phyloP scores from a whole-genome alignment of 2,329 filamentous ascomycete species.

The Rachicladosporium sp. region DNA sequence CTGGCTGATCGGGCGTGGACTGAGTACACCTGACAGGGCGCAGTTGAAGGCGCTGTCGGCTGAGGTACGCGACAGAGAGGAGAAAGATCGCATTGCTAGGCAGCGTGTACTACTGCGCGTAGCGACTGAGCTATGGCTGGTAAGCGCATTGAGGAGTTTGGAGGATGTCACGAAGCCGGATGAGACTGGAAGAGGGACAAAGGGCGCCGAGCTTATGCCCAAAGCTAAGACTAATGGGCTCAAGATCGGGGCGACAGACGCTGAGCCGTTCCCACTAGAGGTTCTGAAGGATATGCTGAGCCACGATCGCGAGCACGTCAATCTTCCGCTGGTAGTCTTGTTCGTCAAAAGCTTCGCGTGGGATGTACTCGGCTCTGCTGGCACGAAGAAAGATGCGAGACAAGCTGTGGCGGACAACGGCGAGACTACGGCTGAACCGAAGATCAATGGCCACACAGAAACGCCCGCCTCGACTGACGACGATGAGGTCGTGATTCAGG shows the following conservation, averaged over 20 bases:
- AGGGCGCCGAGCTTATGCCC: slow-evolving; percentile 41
- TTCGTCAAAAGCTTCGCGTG: slow-evolving; percentile 95
- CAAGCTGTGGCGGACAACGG: slow-evolving; percentile 77
- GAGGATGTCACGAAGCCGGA: slow-evolving; percentile 55
- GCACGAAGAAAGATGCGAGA: slow-evolving; percentile 60
- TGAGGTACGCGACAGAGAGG: slow-evolving; percentile 84
- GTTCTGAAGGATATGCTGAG: slow-evolving; percentile 95
- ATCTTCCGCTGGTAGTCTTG: slow-evolving; percentile 79
- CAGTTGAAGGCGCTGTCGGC: slow-evolving; percentile 64
- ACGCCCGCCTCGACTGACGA: slow-evolving; percentile 40
- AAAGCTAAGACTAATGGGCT: slow-evolving; percentile 51
- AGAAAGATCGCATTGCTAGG: slow-evolving; percentile 79
- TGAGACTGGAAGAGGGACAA: slow-evolving; percentile 46
- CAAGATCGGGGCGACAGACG: slow-evolving; percentile 49
- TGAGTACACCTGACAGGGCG: slow-evolving; percentile 81
- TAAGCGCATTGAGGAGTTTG: slow-evolving; percentile 73
- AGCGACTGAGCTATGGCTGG: slow-evolving; percentile 91
- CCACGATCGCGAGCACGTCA: slow-evolving; percentile 83
- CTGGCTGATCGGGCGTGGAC: slow-evolving; percentile 82
- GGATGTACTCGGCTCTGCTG: slow-evolving; percentile 79
- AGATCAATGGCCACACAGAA: slow-evolving; percentile 37
- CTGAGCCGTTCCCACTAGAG: slow-evolving; percentile 90
- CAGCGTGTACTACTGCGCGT: slow-evolving; percentile 80
- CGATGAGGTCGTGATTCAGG: slow-evolving; percentile 39
- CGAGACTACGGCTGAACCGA: slow-evolving; percentile 37